Base-by-base conservation (phyloP, 2,329 filamentous ascomycete genomes). In the Penicillium janthinellum region DNA sequence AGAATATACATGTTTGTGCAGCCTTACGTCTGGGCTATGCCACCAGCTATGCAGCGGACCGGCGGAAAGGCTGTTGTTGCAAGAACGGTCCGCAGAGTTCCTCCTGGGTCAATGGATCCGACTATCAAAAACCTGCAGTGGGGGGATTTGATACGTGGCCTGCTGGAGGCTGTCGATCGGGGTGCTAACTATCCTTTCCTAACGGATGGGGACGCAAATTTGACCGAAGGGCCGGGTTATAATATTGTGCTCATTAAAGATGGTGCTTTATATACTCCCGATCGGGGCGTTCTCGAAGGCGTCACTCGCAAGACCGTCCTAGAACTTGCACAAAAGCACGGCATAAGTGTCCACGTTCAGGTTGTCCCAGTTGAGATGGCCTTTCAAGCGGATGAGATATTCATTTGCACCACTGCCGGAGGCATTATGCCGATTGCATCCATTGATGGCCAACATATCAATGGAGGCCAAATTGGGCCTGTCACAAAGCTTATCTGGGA, bases 71-170 rank as follows among this genome's bases (percentile, higher is more conserved):
- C 81, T 0, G 70, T 83, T 12, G 63, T 83, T 25, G 76, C 81
- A 0, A 70, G 80, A 11, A 82, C 80, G 0, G 80, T 83, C 0
- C 74, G 79, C 1, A 69, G 81, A 0, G 72, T 74, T 0, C 79
- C 81, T 0, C 79, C 80, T 0, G 81, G 79, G 0, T 70, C 77
- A 0, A 79, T 83, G 4, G 82, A 84, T 63, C 82, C 82, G 0
- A 83, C 81, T 0, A 71, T 84, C 31, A 84, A 84, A 74, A 83
- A 83, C 62, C 68, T 82, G n/a, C 78, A 83, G 57, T 83, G 81
- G 81, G 80, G 81, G 1, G 81, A 84, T 67, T 66, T 82, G 2
- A 77, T 72, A 0, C 71, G 81, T 0, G 80, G 73, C 0, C 65
- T 83, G 58, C 75, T 81, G 28, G 82, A 84, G 66, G 81, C 81